Evolutionary conservation across 768 basidiomycete genomes (phyloP).

Genomic region (Lactifluus echinatus): DNA sequence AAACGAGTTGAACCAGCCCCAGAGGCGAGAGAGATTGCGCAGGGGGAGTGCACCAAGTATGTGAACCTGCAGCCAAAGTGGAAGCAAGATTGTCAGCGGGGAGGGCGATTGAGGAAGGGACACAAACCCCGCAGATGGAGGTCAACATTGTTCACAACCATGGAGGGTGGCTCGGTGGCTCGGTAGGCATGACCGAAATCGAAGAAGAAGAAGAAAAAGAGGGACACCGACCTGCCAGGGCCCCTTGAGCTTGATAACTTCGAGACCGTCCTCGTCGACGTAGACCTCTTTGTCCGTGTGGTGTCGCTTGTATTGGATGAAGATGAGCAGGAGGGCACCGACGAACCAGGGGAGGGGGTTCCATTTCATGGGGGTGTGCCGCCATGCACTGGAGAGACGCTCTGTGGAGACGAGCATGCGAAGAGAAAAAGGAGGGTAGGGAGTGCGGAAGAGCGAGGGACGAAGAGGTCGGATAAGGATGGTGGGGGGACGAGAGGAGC

Average conservation of each 20-base stretch:
- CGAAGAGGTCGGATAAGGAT: too few relatives aligned
- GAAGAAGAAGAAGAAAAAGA: background rate
- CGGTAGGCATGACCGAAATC: too few relatives aligned
- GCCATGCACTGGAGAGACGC: conserved; percentile 70
- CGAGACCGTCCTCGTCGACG: conserved; percentile 76
- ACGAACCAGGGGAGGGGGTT: conserved; percentile 89
- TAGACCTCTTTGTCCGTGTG: conserved; percentile 52
- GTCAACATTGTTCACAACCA: background rate
- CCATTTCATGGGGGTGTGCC: conserved; percentile 86
- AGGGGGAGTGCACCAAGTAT: conserved; percentile 92
- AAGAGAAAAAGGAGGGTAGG: background rate
- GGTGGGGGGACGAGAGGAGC: background rate
- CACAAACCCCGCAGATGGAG: background rate
- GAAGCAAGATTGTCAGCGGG: background rate
- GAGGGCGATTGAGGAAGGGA: background rate
- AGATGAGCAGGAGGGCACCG: conserved; percentile 79
- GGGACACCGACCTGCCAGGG: conserved; percentile 75
- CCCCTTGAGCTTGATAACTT: conserved; percentile 73
- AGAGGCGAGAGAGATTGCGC: conserved; percentile 89
- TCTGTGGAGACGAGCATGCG: conserved; percentile 31
- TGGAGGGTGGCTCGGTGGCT: too few relatives aligned
- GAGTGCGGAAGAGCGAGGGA: too few relatives aligned
- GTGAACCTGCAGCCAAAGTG: conserved; percentile 58
- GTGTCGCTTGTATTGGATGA: conserved; percentile 58
- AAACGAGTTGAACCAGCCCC: conserved; percentile 93